These are phyloP conservation scores for Oryza rufipogon DNA, from an alignment of 176 grass and related monocot species.

Conservation along the genomic window DNA sequence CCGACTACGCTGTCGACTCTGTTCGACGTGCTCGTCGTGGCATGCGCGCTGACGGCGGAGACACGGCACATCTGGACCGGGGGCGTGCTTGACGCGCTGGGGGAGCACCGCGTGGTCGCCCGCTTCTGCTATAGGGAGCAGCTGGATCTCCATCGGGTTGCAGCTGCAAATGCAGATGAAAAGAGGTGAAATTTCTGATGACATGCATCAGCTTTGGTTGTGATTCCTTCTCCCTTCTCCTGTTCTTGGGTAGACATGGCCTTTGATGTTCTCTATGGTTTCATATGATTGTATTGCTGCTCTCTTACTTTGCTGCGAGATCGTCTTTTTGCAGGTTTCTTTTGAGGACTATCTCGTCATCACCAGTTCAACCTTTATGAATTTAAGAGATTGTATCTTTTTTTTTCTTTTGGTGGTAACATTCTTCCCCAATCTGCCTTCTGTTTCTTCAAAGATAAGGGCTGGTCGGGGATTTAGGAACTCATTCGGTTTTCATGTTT, in stretches of 20 bases:
- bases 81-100: too few relatives aligned
- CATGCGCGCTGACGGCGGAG: too few relatives aligned
- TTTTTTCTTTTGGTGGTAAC: not conserved
- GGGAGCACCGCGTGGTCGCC: too few relatives aligned
- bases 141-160: slow-evolving; percentile 62
- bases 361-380: slow-evolving; percentile 9
- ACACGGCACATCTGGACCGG: too few relatives aligned
- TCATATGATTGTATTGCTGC: not conserved
- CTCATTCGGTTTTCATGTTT: not conserved
- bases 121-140: slow-evolving; percentile 24
- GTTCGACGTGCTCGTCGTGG: too few relatives aligned
- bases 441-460: not conserved
- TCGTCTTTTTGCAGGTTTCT: slow-evolving; percentile 41
- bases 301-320: not conserved
- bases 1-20: too few relatives aligned
- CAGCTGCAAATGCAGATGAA: slow-evolving; percentile 47
- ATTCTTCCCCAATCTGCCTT: not conserved
- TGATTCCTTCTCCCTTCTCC: not conserved
- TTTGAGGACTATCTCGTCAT: slow-evolving; percentile 14
- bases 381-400: not conserved
- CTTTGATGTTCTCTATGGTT: not conserved
- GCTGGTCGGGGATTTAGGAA: not conserved
- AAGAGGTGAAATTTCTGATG: not conserved
- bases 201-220: not conserved
- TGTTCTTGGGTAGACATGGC: not conserved